Conservation (phyloP, 345 rosid genomes). For the Streptanthus diversifolius region DNA sequence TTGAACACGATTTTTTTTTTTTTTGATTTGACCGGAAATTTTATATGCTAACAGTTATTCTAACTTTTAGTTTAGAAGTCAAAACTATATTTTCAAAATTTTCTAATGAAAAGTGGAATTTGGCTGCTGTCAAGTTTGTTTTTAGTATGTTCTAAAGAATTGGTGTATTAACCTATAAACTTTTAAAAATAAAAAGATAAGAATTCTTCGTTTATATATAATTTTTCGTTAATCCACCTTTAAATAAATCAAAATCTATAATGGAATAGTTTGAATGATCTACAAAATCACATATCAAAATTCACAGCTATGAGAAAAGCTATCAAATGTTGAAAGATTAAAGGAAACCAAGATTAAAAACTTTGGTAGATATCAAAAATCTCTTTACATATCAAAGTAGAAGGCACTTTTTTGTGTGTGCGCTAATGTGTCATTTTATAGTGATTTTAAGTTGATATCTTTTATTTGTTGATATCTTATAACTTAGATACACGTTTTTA, state of each 20-base stretch:
- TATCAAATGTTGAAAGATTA: too few species aligned
- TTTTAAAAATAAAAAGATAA: too few species aligned
- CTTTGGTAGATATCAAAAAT: not conserved
- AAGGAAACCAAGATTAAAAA: too few species aligned
- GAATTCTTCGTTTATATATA: too few species aligned
- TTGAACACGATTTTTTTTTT: not conserved
- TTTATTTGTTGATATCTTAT: too few species aligned
- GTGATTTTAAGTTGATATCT: too few species aligned
- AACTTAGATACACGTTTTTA: too few species aligned
- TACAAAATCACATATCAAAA: not conserved
- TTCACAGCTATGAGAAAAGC: not conserved
- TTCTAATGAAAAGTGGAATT: not conserved
- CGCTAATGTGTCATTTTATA: too few species aligned
- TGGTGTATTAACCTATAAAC: too few species aligned
- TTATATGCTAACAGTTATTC: not conserved
- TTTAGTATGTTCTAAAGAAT: not conserved
- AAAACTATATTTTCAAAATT: not conserved
- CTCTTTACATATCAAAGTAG: not conserved
- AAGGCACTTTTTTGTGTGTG: too few species aligned
- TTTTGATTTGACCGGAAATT: conserved; percentile 7
- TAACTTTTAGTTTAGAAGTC: not conserved
- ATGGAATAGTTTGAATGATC: not conserved
- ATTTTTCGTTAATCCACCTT: not conserved
- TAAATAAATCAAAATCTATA: too few species aligned
- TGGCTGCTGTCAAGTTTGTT: not conserved